Conservation (phyloP, 2,329 filamentous ascomycete genomes). For the Xylariaceae sp. region DNA sequence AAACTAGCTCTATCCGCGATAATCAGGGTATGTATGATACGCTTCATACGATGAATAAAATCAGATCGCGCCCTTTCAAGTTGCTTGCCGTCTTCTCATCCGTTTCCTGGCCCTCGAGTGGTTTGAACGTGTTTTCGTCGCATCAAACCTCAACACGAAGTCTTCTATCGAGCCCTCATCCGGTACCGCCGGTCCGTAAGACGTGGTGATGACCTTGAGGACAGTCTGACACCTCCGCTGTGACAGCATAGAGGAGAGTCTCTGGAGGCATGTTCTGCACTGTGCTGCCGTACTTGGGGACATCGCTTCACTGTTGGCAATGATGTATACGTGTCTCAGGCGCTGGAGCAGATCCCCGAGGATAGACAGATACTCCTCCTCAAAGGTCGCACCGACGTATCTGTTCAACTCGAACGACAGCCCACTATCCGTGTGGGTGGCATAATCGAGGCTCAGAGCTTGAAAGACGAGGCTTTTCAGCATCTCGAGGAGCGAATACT, state of each 20-base stretch:
- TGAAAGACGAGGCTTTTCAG: conserved; percentile 5
- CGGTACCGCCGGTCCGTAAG: neutral
- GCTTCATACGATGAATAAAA: too few species aligned
- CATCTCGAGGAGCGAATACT: conserved; percentile 7
- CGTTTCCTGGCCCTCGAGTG: conserved; percentile 1
- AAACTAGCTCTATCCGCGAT: too few species aligned
- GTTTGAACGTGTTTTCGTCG: neutral
- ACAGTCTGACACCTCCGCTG: conserved; percentile 3
- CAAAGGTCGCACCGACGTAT: conserved; percentile 1
- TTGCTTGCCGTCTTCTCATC: conserved; percentile 1
- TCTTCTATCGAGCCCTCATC: conserved; percentile 1
- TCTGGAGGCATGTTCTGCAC: conserved; percentile 1
- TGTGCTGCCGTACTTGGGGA: conserved; percentile 4
- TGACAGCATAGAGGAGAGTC: neutral
- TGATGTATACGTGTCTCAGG: conserved; percentile 7
- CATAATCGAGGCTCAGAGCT: conserved; percentile 6
- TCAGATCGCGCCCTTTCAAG: too few species aligned
- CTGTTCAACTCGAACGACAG: neutral
- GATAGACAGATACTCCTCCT: conserved; percentile 10
- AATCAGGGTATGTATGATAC: too few species aligned
- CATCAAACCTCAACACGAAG: conserved; percentile 1
- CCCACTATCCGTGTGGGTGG: neutral
- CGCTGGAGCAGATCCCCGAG: conserved; percentile 7
- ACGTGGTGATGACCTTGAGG: conserved; percentile 9
- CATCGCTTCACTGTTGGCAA: conserved; percentile 8